Base-by-base conservation (phyloP, 257 asterid genomes). In the Penstemon eatonii region DNA sequence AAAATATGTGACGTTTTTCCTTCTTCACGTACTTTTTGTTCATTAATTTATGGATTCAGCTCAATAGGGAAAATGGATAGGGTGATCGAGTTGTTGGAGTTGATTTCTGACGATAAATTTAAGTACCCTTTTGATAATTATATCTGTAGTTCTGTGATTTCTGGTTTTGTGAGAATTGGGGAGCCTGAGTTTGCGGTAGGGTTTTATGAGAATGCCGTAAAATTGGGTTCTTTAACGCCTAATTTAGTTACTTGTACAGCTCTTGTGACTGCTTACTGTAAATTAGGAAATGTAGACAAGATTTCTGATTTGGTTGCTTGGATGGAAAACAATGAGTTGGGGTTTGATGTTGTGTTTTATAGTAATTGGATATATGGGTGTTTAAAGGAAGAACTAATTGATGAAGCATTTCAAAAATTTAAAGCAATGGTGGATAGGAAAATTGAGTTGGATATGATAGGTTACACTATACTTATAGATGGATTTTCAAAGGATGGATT, bases 401-500 rank as follows among this genome's bases (percentile, higher is more conserved):
- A 47, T 12, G 88, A 86, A 71, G 96, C 95, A 4, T 80, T 89
- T 68, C 50, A 44, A 15, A 81, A 63, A 58, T 79, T 82, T 76
- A 73, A 73, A 69, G 84, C 76, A 66, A 83, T 85, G 89, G 81
- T 78, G 60, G 68, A 74, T 45, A 68, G 68, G 59, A 75, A 80
- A 75, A 56, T 82, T 39, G 80, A 61, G 82, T 65, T 82, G 84
- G 96, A 89, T 81, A 71, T 64, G 44, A 65, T 89, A 68, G 57
- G 87, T 46, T 89, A 83, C 79, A 89, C 96, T 38, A 79, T 89
- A 63, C 83, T 92, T 57, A 81, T 92, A 56, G 92, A 92, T 77
- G 96, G 96, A 63, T 79, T 87, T 61, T 81, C 93, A 7, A 89
- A 89, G 79, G 85, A 85, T 36, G 97, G 97, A 42, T 58, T 80